phyloP scores from a whole-genome alignment of 1,139 yeast species.

The Kluyveromyces sp. region DNA sequence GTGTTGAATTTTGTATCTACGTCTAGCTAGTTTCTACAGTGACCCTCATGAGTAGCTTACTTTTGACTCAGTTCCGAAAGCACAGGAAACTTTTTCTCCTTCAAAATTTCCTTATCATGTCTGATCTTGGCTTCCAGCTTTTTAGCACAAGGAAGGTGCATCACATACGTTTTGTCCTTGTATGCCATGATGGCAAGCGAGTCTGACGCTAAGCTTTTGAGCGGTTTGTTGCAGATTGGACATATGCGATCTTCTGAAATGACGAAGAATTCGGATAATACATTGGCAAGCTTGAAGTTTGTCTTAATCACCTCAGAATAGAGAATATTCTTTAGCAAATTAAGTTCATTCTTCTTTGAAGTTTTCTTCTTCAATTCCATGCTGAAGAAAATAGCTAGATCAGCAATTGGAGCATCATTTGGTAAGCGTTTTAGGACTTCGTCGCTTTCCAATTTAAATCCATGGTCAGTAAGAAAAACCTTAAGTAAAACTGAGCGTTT shows the following conservation, averaged over 20 bases:
- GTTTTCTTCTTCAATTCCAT: constrained; percentile 16
- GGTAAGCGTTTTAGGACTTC: constrained; percentile 21
- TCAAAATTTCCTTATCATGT: constrained; percentile 3
- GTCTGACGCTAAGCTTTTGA: constrained; percentile 19
- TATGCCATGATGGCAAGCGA: constrained; percentile 19
- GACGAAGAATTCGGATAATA: constrained; percentile 15
- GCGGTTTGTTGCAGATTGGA: constrained; percentile 22
- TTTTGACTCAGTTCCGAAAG: constrained; percentile 1
- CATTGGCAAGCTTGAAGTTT: constrained; percentile 15
- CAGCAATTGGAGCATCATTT: constrained; percentile 13
- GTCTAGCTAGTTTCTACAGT: constrained; percentile 6
- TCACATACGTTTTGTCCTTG: constrained; percentile 16
- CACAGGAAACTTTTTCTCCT: not conserved
- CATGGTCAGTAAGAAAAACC: constrained; percentile 23
- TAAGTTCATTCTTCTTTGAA: constrained; percentile 14
- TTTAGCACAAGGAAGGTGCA: constrained; percentile 25
- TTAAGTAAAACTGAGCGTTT: constrained; percentile 5
- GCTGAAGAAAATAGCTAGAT: constrained; percentile 15
- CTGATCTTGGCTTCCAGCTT: constrained; percentile 14
- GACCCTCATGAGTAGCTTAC: not conserved
- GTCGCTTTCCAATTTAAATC: constrained; percentile 17
- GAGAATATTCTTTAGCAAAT: constrained; percentile 20
- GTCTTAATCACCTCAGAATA: constrained; percentile 23
- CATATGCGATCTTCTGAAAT: constrained; percentile 24
- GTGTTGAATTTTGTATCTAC: constrained; percentile 54